These are phyloP conservation scores for Coemansia biformis DNA, from an alignment of 192 early-diverging fungal genomes.

Conservation along the genomic window DNA sequence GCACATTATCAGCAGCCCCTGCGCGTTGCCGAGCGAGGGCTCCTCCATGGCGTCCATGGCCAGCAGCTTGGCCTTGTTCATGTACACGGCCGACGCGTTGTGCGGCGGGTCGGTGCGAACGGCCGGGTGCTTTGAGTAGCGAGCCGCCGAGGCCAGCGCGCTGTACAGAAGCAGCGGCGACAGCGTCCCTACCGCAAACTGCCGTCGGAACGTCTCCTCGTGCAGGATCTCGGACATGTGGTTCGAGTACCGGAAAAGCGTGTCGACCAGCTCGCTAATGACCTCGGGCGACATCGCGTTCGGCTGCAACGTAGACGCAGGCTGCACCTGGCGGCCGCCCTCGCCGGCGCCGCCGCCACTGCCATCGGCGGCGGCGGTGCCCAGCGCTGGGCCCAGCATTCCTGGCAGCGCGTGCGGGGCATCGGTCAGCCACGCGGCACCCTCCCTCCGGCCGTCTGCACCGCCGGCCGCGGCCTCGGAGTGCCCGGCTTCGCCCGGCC, in stretches of 20 bases:
- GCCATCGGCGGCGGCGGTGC: too few species aligned
- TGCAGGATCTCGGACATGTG: conserved; percentile 24
- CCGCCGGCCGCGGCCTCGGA: too few species aligned
- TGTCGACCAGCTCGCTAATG: conserved; percentile 37
- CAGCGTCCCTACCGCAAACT: conserved; percentile 41
- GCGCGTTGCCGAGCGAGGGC: conserved; percentile 46
- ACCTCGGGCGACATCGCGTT: too few species aligned
- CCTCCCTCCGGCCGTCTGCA: too few species aligned
- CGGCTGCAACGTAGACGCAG: too few species aligned
- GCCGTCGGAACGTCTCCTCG: conserved; percentile 34
- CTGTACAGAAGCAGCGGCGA: conserved; percentile 44
- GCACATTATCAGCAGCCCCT: conserved; percentile 48
- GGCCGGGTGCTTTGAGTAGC: conserved; percentile 39
- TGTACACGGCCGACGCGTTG: conserved; percentile 32
- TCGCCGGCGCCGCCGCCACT: too few species aligned
- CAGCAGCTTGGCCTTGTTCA: conserved; percentile 34
- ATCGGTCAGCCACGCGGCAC: too few species aligned
- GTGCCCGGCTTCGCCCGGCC: too few species aligned
- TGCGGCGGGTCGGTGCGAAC: conserved; percentile 44
- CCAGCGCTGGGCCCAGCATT: too few species aligned
- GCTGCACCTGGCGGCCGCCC: too few species aligned
- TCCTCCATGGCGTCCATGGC: conserved; percentile 41
- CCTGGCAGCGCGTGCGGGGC: too few species aligned
- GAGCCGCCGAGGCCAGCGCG: conserved; percentile 37
- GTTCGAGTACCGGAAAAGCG: conserved; percentile 25